These are phyloP conservation scores for Xylaria sp. DNA, from an alignment of 2,329 filamentous ascomycete species.

Conservation along the genomic window DNA sequence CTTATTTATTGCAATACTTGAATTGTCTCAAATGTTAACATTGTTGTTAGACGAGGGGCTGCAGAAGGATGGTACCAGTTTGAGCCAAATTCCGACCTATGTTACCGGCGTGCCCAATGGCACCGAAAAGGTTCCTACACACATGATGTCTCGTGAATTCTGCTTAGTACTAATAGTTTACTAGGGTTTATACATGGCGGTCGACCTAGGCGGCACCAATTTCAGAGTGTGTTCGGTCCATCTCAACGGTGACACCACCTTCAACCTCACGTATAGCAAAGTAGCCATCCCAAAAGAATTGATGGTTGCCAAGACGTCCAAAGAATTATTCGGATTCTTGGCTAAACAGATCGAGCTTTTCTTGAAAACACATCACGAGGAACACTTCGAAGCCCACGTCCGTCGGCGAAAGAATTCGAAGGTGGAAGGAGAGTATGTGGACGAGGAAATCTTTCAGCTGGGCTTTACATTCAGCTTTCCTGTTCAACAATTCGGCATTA, in stretches of 20 bases:
- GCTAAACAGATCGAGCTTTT: slow-evolving; percentile 93
- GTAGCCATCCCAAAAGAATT: slow-evolving; percentile 88
- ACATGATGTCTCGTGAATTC: slow-evolving; percentile 8
- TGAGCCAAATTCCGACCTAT: slow-evolving; percentile 97
- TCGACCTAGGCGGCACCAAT: slow-evolving; percentile 98
- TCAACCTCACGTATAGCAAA: slow-evolving; percentile 92
- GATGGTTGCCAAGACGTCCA: slow-evolving; percentile 87
- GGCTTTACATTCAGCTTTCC: slow-evolving; percentile 99
- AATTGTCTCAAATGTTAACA: slow-evolving; percentile 36
- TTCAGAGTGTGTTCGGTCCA: slow-evolving; percentile 97
- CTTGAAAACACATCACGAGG: slow-evolving; percentile 85
- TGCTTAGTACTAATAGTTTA: slow-evolving; percentile 23
- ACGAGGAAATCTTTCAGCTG: slow-evolving; percentile 87
- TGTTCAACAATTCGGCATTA: slow-evolving; percentile 92
- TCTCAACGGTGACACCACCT: slow-evolving; percentile 93
- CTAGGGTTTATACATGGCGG: slow-evolving; percentile 94
- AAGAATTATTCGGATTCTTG: slow-evolving; percentile 91
- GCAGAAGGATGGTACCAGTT: slow-evolving; percentile 77
- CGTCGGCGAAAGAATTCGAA: slow-evolving; percentile 71
- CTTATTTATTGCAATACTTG: slow-evolving; percentile 11
- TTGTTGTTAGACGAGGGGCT: slow-evolving; percentile 77
- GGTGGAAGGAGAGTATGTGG: slow-evolving; percentile 68
- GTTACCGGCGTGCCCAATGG: slow-evolving; percentile 96
- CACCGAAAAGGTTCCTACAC: slow-evolving; percentile 84
- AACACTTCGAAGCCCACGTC: slow-evolving; percentile 81